phyloP scores from a whole-genome alignment of 2,329 filamentous ascomycete genomes.

The Pseudohalonectria lignicola region DNA sequence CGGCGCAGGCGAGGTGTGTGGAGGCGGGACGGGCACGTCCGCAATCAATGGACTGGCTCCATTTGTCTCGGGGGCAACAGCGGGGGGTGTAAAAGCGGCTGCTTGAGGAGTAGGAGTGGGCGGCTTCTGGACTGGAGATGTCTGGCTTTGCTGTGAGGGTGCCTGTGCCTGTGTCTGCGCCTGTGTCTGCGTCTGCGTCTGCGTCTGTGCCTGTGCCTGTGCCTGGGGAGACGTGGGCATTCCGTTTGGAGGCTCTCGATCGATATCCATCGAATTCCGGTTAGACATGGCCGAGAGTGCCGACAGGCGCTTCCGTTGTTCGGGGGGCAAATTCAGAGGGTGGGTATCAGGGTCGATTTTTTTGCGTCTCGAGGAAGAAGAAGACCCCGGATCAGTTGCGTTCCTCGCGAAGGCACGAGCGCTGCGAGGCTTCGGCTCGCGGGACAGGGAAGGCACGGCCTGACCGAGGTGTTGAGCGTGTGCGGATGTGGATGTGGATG shows the following conservation, averaged over 20 bases:
- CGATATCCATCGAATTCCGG: conserved; percentile 65
- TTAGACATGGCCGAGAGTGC: conserved; percentile 43
- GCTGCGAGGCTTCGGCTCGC: conserved; percentile 25
- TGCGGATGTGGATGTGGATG: background rate
- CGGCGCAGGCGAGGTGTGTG: conserved; percentile 52
- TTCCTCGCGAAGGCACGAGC: conserved; percentile 31
- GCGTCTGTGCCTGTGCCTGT: no score
- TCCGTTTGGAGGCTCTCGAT: conserved; percentile 47
- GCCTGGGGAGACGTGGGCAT: conserved; percentile 15
- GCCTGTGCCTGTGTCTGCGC: no score
- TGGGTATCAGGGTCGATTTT: conserved; percentile 63
- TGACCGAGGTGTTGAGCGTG: background rate
- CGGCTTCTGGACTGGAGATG: conserved; percentile 22
- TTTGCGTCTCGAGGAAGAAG: conserved; percentile 33
- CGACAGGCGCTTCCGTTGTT: conserved; percentile 71
- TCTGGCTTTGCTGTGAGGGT: no score
- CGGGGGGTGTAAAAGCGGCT: conserved; percentile 39
- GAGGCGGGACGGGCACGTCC: conserved; percentile 55
- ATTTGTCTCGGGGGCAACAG: conserved; percentile 30
- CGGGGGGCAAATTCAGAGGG: conserved; percentile 81
- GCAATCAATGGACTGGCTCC: conserved; percentile 29
- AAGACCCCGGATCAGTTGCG: conserved; percentile 33
- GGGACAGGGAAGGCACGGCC: conserved; percentile 6
- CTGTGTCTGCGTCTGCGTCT: no score
- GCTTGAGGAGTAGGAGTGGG: conserved; percentile 19